Evolutionary conservation across 2,329 filamentous ascomycete genomes (phyloP), one percentile per base, ranked within the genome.

Genomic region (Triangularia setosa): DNA sequence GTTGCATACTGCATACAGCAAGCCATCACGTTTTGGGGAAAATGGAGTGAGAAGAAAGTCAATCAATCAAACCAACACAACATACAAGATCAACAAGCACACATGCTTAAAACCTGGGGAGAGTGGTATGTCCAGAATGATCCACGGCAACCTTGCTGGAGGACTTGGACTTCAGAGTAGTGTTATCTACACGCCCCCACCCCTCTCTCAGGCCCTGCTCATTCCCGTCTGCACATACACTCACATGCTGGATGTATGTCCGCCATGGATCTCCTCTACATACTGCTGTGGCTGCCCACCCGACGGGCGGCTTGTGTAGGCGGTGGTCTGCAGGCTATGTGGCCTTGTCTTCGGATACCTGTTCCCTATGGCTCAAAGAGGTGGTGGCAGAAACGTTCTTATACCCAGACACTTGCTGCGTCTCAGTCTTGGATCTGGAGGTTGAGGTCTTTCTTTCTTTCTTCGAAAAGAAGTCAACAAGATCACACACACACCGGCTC

Each of bases 361-460:
- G 35, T 30, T 53, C 35, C 58, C 40, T 24, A 4, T 25, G 18
- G 40, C 14, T 27, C 14, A 27, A 30, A 40, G 33, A 23, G n/a
- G 14, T 23, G 57, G 30, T 59, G 33, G 23, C 16, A 14, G 33
- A 59, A 40, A 44, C 14, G 21, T 27, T 59, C 33, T 59, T 59
- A 23, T 48, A 44, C 12, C 11, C 21, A 25, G n/a, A 59, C 16
- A 16, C 40, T 58, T 35, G 60, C 30, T 48, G 40, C 40, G 21
- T 48, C 40, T 48, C n/a, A 8, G 61, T 53, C 60, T 65, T 61
- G 63, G 60, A 48, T 52, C 58, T 55, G 57, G 35, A 54, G 35
- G 53, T 23, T 30, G 44, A 48, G 21, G 23, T 44, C 27, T 27
- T 24, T 11, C 18, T 48, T 60, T 24, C 27, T 60, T 27, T 53